A percentile compares a stretch with the other conserved stretches of the same genome.
Evolutionary conservation across 2,329 filamentous ascomycete species (phyloP).

Genomic region (Aureobasidium namibiae): DNA sequence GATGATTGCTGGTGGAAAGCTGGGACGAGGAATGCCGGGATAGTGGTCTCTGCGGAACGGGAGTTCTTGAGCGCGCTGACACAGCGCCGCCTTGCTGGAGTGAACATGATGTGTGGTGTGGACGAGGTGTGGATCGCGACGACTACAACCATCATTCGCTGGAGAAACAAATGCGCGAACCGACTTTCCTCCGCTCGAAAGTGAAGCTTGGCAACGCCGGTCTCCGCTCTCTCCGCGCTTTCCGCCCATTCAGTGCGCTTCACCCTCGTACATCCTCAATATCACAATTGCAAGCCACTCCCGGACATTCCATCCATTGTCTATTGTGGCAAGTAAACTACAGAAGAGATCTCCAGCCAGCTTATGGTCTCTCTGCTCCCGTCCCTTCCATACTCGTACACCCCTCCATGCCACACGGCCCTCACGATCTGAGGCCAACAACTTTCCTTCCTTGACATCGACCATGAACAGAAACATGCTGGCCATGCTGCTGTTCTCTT

Average conservation of each 20-base stretch:
- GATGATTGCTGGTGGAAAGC: slow-evolving; percentile 49
- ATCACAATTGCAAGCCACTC: neutral
- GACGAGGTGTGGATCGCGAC: neutral
- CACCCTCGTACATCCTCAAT: neutral
- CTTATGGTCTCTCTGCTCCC: neutral
- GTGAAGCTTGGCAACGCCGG: neutral
- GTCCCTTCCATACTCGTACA: neutral
- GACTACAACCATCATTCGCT: neutral
- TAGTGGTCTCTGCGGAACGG: slow-evolving; percentile 26
- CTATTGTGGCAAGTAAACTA: neutral
- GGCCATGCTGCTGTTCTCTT: neutral
- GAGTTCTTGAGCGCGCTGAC: slow-evolving; percentile 26
- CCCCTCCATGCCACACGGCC: neutral
- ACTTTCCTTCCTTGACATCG: neutral
- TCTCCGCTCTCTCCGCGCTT: neutral
- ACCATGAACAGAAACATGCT: slow-evolving; percentile 6
- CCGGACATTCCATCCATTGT: neutral
- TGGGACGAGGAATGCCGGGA: slow-evolving; percentile 66
- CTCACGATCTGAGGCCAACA: slow-evolving; percentile 1
- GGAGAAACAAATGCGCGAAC: neutral
- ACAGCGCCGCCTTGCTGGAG: slow-evolving; percentile 52
- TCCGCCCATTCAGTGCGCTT: neutral
- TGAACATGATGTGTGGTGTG: slow-evolving; percentile 48
- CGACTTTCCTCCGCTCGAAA: neutral
- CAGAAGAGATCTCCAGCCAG: neutral